Conservation (phyloP, 2,329 filamentous ascomycete species). For the Trichophyton equinum region DNA sequence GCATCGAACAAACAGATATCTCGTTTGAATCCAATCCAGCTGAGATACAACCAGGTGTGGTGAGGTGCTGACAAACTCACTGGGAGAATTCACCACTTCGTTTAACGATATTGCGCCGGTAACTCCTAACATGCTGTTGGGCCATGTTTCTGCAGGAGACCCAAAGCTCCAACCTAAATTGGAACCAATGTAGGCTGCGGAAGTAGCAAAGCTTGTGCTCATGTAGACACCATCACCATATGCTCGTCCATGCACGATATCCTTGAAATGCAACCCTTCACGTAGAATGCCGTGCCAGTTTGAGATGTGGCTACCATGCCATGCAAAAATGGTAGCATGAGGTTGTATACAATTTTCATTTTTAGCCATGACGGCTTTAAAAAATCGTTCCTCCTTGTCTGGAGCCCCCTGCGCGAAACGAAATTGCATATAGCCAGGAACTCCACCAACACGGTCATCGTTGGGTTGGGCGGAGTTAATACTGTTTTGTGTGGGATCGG, state of each 20-base stretch:
- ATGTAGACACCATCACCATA: conserved; percentile 77
- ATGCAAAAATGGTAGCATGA: conserved; percentile 66
- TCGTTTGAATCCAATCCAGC: conserved; percentile 77
- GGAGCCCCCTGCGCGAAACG: conserved; percentile 78
- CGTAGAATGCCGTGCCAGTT: conserved; percentile 92
- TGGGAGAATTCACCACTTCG: conserved; percentile 67
- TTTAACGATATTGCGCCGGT: conserved; percentile 57
- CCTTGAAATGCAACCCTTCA: conserved; percentile 62
- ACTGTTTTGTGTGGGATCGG: conserved; percentile 8
- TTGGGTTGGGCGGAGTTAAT: conserved; percentile 9
- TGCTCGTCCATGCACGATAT: conserved; percentile 51
- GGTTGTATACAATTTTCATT: conserved; percentile 11
- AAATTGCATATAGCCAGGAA: conserved; percentile 64
- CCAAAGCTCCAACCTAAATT: neutral
- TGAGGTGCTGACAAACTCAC: conserved; percentile 41
- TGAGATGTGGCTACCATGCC: conserved; percentile 62
- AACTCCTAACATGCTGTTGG: conserved; percentile 52
- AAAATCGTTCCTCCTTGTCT: conserved; percentile 70
- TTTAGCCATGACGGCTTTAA: conserved; percentile 43
- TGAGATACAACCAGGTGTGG: conserved; percentile 62
- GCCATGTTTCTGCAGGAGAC: conserved; percentile 41
- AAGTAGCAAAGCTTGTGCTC: conserved; percentile 47
- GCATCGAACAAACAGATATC: conserved; percentile 60
- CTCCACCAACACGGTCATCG: conserved; percentile 47
- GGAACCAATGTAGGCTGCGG: conserved; percentile 38